phyloP scores from a whole-genome alignment of 345 rosid species.

The Excoecaria agallocha region DNA sequence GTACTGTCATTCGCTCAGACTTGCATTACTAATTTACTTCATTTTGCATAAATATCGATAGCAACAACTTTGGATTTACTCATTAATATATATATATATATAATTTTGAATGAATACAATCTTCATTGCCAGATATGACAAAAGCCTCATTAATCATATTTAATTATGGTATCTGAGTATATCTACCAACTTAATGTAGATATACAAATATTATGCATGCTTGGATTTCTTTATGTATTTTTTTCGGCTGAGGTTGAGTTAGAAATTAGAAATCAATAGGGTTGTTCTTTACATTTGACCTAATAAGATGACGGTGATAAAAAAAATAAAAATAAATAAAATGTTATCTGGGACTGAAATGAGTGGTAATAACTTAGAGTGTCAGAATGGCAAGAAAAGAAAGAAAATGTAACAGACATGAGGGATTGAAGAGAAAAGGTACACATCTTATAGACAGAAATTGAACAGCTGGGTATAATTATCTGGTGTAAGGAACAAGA shows the following conservation, averaged over 20 bases:
- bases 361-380: slow-evolving; percentile 33
- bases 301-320: slow-evolving; percentile 31
- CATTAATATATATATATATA: neutral
- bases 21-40: neutral
- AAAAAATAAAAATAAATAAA: neutral
- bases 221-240: neutral
- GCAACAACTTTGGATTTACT: neutral
- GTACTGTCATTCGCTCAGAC: neutral
- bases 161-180: no score
- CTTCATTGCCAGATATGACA: neutral
- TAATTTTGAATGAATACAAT: neutral
- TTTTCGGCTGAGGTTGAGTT: no score
- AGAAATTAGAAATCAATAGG: neutral
- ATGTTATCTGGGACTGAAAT: slow-evolving; percentile 43
- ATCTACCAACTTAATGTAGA: no score
- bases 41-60: neutral
- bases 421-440: slow-evolving; percentile 30
- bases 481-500: slow-evolving; percentile 18
- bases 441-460: slow-evolving; percentile 13
- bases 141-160: neutral
- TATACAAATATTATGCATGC: no score
- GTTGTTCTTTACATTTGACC: slow-evolving; percentile 10
- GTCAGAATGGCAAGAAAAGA: slow-evolving; percentile 32
- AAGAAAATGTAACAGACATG: slow-evolving; percentile 12
- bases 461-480: slow-evolving; percentile 16